These are phyloP conservation scores for Gossypium davidsonii DNA, from an alignment of 441 rosid species.

Conservation along the genomic window DNA sequence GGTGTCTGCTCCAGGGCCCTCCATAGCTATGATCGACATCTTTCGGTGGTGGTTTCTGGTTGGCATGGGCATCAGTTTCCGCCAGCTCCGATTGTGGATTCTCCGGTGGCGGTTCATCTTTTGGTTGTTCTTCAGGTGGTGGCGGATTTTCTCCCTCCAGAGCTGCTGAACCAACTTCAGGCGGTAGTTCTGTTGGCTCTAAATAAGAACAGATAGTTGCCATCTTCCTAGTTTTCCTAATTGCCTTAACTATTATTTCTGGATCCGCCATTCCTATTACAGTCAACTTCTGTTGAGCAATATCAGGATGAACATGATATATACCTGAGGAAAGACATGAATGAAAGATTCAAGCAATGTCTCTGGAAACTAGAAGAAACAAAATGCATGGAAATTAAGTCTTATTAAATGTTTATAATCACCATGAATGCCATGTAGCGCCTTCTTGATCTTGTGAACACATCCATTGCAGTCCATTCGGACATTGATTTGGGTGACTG, in stretches of 20 bases:
- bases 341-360: neutral
- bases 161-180: constrained; percentile 33
- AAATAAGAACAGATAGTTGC: constrained; percentile 49
- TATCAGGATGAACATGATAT: constrained; percentile 48
- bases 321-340: constrained; percentile 37
- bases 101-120: constrained; percentile 29
- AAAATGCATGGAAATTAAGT: neutral
- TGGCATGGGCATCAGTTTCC: constrained; percentile 28
- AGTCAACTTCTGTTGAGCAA: constrained; percentile 59
- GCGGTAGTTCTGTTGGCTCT: constrained; percentile 31
- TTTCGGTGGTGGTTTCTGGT: constrained; percentile 20
- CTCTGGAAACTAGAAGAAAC: neutral
- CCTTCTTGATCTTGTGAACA: constrained; percentile 73
- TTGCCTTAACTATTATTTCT: constrained; percentile 54
- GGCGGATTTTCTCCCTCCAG: constrained; percentile 39
- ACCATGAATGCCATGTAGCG: constrained; percentile 57
- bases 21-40: constrained; percentile 16
- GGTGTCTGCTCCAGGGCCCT: constrained; percentile 29
- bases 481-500: constrained; percentile 58
- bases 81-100: constrained; percentile 29
- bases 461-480: constrained; percentile 78
- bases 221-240: constrained; percentile 54
- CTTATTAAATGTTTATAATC: neutral
- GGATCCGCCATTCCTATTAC: constrained; percentile 70
- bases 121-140: constrained; percentile 29